Evolutionary conservation across 139 green algal genomes (phyloP), one percentile per base, ranked within the genome.

Genomic region (Closterium sp.): DNA sequence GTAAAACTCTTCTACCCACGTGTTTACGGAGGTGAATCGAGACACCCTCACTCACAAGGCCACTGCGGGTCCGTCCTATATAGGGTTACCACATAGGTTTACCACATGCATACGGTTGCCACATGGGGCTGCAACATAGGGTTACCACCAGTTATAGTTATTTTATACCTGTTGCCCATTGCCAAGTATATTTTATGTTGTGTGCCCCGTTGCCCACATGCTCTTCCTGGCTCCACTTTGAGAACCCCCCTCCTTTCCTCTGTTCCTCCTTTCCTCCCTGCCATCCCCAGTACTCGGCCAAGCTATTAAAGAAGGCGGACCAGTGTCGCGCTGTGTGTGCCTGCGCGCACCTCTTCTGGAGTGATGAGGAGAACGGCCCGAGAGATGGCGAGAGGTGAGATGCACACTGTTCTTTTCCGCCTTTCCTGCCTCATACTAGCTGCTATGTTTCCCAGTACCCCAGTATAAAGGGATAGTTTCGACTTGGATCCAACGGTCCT

Each of bases 291-390:
- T 99, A 98, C 94, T 97, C 95, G 22, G 92, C 97, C 28, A 97
- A 97, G 90, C 95, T 99, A 93, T 96, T 99, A 30, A 96, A 97
- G 70, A 97, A 97, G 27, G 87, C 95, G 3, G 98, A 99, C 95
- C 97, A 99, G 95, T 99, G 97, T 95, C 91, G 94, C 31, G 97
- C 97, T 11, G 96, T 98, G 45, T 96, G 95, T 34, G 88, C 95
- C 7, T 97, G 96, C 86, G 95, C 96, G 1, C 97, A 98, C 94
- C 94, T 99, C 1, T 97, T 97, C 91, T 99, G 97, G 97, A 96
- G 97, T 92, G 93, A 96, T 34, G 87, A 94, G 30, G 90, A 92
- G 21, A 11, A 89, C 10, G 93, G 31, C 2, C 19, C 31, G 21
- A 87, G 92, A n/a, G 91, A 95, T 94, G 93, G 92, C 29, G 93